Evolutionary conservation across 805 yeast species (phyloP).

Genomic region (Yarrowia phangngaensis): DNA sequence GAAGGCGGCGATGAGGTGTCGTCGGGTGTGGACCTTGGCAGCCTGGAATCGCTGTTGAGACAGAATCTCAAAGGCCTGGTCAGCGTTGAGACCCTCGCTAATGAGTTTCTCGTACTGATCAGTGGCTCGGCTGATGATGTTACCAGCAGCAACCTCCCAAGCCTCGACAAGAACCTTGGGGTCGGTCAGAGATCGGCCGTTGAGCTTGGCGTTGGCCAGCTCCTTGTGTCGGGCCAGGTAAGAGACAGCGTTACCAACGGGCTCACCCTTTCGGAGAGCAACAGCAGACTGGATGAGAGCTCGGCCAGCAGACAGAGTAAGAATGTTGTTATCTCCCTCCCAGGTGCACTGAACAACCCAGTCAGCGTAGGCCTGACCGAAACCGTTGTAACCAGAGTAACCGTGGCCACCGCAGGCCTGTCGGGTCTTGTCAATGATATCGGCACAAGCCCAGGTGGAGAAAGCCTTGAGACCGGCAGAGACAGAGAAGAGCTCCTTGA

Average conservation of each 20-base stretch:
- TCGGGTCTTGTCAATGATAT: constrained; percentile 80
- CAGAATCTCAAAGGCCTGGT: constrained; percentile 42
- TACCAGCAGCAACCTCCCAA: constrained; percentile 41
- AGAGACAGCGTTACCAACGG: constrained; percentile 46
- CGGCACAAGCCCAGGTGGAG: constrained; percentile 79
- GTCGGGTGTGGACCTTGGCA: constrained; percentile 43
- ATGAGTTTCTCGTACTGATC: constrained; percentile 34
- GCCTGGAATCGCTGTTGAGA: constrained; percentile 43
- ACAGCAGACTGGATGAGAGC: constrained; percentile 56
- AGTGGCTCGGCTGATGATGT: constrained; percentile 39
- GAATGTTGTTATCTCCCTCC: constrained; percentile 94
- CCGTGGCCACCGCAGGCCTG: constrained; percentile 98
- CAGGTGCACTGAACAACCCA: constrained; percentile 99
- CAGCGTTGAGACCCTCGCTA: constrained; percentile 33
- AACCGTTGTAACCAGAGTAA: constrained; percentile 86
- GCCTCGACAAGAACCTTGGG: constrained; percentile 38
- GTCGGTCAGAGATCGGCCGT: constrained; percentile 33
- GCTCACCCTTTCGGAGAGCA: constrained; percentile 43
- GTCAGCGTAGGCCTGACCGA: constrained; percentile 82
- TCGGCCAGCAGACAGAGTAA: constrained; percentile 81
- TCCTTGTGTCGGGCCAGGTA: constrained; percentile 41
- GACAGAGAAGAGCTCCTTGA: constrained; percentile 75
- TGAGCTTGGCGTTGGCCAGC: constrained; percentile 29
- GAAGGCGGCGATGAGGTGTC: constrained; percentile 41
- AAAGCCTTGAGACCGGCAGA: constrained; percentile 88